Evolutionary conservation across 2,329 filamentous ascomycete species (phyloP).

Genomic region (Pseudohalonectria lignicola): DNA sequence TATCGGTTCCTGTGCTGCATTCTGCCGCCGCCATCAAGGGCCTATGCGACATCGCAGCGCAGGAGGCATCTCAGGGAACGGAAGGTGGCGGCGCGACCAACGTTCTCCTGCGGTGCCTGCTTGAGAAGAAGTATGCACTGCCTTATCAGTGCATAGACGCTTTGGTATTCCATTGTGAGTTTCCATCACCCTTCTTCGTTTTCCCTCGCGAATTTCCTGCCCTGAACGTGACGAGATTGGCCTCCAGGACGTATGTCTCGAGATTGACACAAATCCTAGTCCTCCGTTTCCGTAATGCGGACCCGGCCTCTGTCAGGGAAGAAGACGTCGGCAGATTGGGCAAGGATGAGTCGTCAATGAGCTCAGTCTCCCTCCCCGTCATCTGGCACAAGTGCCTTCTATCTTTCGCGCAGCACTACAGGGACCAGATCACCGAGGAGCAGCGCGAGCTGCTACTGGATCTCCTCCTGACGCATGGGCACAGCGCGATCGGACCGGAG

Average conservation of each 20-base stretch:
- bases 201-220: no score
- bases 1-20: conserved; percentile 84
- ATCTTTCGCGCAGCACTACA: conserved; percentile 86
- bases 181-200: no score
- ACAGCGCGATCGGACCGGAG: conserved; percentile 82
- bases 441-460: conserved; percentile 84
- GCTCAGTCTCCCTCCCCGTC: conserved; percentile 54
- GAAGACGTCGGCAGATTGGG: conserved; percentile 27
- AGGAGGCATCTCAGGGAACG: conserved; percentile 71
- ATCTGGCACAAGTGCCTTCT: conserved; percentile 94
- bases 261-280: background rate
- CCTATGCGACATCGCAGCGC: conserved; percentile 86
- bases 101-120: conserved; percentile 82
- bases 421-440: conserved; percentile 88
- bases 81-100: conserved; percentile 89
- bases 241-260: background rate
- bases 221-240: no score
- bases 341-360: conserved; percentile 24
- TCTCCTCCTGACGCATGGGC: conserved; percentile 71
- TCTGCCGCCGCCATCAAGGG: conserved; percentile 86
- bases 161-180: conserved; percentile 72
- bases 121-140: conserved; percentile 95
- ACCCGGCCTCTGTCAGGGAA: conserved; percentile 43
- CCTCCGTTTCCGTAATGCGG: conserved; percentile 61
- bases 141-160: conserved; percentile 92